Conservation (phyloP, 2,329 filamentous ascomycete genomes). For the Penicillium occitanis region DNA sequence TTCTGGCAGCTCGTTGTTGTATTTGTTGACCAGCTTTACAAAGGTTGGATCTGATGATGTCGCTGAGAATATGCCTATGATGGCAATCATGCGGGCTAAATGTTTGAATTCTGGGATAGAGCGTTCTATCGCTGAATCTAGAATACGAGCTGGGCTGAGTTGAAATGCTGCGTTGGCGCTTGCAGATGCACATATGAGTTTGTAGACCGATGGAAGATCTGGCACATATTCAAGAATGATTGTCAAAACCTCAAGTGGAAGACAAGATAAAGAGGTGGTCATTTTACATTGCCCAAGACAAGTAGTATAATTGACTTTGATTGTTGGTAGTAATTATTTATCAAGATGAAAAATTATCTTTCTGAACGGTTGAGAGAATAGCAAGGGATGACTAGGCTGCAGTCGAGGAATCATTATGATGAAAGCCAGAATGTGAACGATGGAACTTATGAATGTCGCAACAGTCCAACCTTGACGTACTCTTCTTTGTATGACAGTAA, state of each 20-base stretch:
- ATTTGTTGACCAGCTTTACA: background rate
- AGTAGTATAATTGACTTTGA: background rate
- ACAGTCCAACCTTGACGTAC: too few species aligned
- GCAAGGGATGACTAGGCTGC: too few species aligned
- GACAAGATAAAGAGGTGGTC: background rate
- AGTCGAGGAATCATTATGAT: too few species aligned
- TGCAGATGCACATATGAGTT: background rate
- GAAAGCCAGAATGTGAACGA: too few species aligned
- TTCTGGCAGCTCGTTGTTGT: background rate
- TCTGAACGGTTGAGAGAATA: too few species aligned
- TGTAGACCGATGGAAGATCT: background rate
- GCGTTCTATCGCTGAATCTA: conserved; percentile 12
- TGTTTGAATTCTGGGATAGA: conserved; percentile 18
- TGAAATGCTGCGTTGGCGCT: background rate
- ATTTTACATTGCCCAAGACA: background rate
- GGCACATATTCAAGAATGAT: background rate
- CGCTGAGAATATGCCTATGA: conserved; percentile 13
- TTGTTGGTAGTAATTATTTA: background rate
- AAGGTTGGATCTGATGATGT: background rate
- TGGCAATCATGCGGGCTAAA: conserved; percentile 17
- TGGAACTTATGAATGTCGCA: too few species aligned
- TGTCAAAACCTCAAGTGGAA: background rate
- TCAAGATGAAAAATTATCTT: too few species aligned
- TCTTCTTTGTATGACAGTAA: too few species aligned
- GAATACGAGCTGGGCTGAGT: conserved; percentile 7